Evolutionary conservation across 441 rosid species (phyloP).

Genomic region (Gossypium schwendimanii): DNA sequence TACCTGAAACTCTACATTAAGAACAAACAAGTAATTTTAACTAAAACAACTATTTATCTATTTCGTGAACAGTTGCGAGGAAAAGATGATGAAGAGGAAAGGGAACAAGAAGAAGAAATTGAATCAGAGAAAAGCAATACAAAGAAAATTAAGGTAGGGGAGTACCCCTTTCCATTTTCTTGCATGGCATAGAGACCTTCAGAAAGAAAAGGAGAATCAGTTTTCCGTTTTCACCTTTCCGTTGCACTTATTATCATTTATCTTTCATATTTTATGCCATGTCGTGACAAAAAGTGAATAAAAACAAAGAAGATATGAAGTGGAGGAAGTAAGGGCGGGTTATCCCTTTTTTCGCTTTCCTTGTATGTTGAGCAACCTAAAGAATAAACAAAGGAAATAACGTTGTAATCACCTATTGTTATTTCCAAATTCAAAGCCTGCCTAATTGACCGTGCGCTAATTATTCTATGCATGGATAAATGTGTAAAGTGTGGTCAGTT

Average conservation of each 20-base stretch:
- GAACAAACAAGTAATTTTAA: not conserved
- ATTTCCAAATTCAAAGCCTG: not conserved
- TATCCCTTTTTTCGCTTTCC: not conserved
- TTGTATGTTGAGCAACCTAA: not conserved
- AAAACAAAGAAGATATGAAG: not conserved
- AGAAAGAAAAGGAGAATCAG: not conserved
- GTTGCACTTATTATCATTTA: not conserved
- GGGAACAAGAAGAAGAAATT: conserved; percentile 18
- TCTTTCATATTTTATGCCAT: not conserved
- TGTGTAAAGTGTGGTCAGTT: not conserved
- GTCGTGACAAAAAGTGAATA: not conserved
- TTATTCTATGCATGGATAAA: not conserved
- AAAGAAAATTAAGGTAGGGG: conserved; percentile 46
- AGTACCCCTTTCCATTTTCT: not conserved
- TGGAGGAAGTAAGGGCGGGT: not conserved
- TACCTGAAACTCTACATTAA: not conserved
- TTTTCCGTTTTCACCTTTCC: not conserved
- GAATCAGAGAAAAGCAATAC: conserved; percentile 24
- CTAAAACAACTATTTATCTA: not conserved
- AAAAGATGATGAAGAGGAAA: conserved; percentile 9
- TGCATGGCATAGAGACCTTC: not conserved
- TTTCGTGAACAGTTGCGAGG: conserved; percentile 20
- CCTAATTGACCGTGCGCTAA: not conserved
- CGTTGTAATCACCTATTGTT: not conserved
- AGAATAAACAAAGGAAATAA: not conserved